Evolutionary conservation across 2,329 filamentous ascomycete genomes (phyloP).

Genomic region (Sarocladium kiliense): DNA sequence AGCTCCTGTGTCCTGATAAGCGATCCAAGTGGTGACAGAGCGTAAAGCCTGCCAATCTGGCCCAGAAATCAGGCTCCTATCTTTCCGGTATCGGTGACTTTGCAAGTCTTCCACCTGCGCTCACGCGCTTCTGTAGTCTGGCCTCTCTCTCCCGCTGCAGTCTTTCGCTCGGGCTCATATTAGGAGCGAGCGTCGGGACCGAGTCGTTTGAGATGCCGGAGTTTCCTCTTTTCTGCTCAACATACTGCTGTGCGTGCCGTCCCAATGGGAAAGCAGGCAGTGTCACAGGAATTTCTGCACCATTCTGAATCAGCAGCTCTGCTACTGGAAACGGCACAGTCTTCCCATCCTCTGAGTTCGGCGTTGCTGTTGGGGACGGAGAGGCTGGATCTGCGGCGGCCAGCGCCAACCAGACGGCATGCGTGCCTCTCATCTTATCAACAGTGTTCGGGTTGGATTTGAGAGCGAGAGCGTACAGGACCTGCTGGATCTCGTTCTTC

Average conservation of each 20-base stretch:
- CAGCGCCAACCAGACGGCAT: constrained; percentile 84
- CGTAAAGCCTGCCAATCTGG: constrained; percentile 31
- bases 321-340: constrained; percentile 77
- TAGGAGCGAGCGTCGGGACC: constrained; percentile 53
- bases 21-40: constrained; percentile 25
- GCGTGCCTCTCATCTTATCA: constrained; percentile 83
- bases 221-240: constrained; percentile 68
- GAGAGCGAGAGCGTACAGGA: constrained; percentile 84
- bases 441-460: constrained; percentile 80
- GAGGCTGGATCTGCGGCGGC: constrained; percentile 87
- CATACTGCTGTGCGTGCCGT: constrained; percentile 71
- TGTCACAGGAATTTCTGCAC: constrained; percentile 74
- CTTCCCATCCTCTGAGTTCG: constrained; percentile 43
- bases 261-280: constrained; percentile 81
- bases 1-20: constrained; percentile 19
- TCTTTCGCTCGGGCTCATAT: constrained; percentile 38
- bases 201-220: constrained; percentile 48
- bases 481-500: constrained; percentile 90
- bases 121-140: constrained; percentile 72
- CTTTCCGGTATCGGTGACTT: constrained; percentile 59
- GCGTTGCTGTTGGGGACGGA: constrained; percentile 49
- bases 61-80: constrained; percentile 42
- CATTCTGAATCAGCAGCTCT: constrained; percentile 88
- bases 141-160: constrained; percentile 59
- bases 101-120: constrained; percentile 68